Conservation (phyloP, 495 filamentous ascomycete species). For the Astrothelium macrocarpum region DNA sequence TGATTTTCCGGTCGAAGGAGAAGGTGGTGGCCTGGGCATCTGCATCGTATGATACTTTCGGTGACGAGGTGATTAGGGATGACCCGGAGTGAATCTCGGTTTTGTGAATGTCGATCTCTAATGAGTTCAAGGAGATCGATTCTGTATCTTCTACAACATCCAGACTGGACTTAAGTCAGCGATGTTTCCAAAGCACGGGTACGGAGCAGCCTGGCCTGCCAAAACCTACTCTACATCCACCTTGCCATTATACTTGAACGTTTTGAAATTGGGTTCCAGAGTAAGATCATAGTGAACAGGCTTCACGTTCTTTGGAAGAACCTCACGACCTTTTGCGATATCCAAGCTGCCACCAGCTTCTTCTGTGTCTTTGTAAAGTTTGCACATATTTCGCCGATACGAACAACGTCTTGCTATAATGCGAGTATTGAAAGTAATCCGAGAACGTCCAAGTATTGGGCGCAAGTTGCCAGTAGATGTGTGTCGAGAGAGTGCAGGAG, state of each 20-base stretch:
- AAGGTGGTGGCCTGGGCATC: constrained; percentile 55
- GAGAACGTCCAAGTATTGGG: not conserved
- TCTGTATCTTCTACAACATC: constrained; percentile 77
- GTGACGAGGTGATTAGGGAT: constrained; percentile 45
- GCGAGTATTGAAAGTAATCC: not conserved
- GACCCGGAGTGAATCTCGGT: constrained; percentile 54
- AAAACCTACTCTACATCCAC: constrained; percentile 54
- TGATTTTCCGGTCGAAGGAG: constrained; percentile 49
- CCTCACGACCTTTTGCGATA: constrained; percentile 48
- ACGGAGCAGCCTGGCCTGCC: not conserved
- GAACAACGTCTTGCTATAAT: constrained; percentile 31
- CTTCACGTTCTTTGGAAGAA: constrained; percentile 59
- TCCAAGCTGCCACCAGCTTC: constrained; percentile 31
- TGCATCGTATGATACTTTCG: constrained; percentile 50
- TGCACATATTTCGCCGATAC: constrained; percentile 36
- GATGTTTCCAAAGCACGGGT: not conserved
- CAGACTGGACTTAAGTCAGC: constrained; percentile 33
- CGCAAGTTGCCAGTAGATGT: not conserved
- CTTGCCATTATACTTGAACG: constrained; percentile 59
- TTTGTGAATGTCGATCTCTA: constrained; percentile 75
- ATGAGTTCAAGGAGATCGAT: constrained; percentile 77
- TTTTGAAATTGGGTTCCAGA: constrained; percentile 62
- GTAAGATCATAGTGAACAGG: constrained; percentile 63
- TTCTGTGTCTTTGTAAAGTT: constrained; percentile 26
- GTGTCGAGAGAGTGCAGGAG: not conserved